Evolutionary conservation across 768 basidiomycete species (phyloP).

Genomic region (Guyanaporus albipodus): DNA sequence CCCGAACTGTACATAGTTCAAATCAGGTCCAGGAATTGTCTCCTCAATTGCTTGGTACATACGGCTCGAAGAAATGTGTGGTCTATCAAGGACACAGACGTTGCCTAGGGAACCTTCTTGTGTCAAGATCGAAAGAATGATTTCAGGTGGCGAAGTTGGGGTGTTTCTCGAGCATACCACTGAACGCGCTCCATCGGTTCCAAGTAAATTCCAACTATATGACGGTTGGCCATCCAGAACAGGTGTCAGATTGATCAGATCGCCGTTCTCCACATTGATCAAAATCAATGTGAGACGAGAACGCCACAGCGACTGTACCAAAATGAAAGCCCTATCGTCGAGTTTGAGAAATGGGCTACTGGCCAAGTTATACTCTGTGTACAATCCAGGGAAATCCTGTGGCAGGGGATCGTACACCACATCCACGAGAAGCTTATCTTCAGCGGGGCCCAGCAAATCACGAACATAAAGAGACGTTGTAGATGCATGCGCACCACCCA

Average conservation of each 20-base stretch:
- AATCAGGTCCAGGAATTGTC: not conserved
- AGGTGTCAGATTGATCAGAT: constrained; percentile 33
- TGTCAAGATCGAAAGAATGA: constrained; percentile 43
- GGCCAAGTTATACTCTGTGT: constrained; percentile 46
- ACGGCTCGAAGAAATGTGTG: constrained; percentile 41
- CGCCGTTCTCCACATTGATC: constrained; percentile 40
- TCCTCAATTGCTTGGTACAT: not conserved
- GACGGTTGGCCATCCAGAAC: constrained; percentile 14
- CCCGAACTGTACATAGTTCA: constrained; percentile 34
- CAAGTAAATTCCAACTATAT: constrained; percentile 55
- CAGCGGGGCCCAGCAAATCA: constrained; percentile 27
- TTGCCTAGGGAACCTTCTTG: constrained; percentile 8
- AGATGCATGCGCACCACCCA: constrained; percentile 59
- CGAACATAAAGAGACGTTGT: constrained; percentile 48
- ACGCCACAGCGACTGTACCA: constrained; percentile 51
- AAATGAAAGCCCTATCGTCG: constrained; percentile 11
- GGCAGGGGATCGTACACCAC: constrained; percentile 36
- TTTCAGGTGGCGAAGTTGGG: constrained; percentile 42
- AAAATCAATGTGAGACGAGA: constrained; percentile 49
- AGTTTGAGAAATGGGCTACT: constrained; percentile 38
- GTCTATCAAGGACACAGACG: constrained; percentile 44
- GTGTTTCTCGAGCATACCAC: constrained; percentile 51
- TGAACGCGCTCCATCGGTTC: constrained; percentile 40
- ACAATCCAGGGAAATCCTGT: constrained; percentile 60
- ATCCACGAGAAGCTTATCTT: constrained; percentile 36